Evolutionary conservation across 257 asterid genomes (phyloP).

Genomic region (Penstemon newberryi): DNA sequence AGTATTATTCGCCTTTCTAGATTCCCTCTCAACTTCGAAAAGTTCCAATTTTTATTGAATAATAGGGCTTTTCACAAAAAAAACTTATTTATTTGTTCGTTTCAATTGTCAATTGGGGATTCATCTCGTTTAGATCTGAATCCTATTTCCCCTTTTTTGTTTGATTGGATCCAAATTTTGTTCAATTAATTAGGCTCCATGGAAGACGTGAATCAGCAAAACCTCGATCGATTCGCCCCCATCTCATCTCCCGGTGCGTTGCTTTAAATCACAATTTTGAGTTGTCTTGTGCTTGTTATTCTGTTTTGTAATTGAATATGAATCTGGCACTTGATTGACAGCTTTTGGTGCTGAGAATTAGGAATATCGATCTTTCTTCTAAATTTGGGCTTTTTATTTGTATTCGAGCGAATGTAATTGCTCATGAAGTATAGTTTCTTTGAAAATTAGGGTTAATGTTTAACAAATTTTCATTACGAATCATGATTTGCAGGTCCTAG

Average conservation of each 20-base stretch:
- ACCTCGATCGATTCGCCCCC: slow-evolving; percentile 67
- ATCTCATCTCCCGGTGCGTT: slow-evolving; percentile 61
- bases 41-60: slow-evolving; percentile 24
- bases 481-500: slow-evolving; percentile 12
- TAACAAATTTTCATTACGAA: not conserved
- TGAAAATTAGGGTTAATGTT: no score
- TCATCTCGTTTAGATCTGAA: slow-evolving; percentile 47
- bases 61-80: slow-evolving; percentile 18
- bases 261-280: not conserved
- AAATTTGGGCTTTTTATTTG: not conserved
- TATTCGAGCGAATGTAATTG: no score
- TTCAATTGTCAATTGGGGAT: slow-evolving; percentile 30
- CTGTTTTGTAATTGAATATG: not conserved
- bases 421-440: no score
- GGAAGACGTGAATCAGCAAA: slow-evolving; percentile 66
- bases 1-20: slow-evolving; percentile 30
- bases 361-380: no score
- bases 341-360: not conserved
- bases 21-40: slow-evolving; percentile 20
- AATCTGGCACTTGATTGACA: not conserved
- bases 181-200: slow-evolving; percentile 40
- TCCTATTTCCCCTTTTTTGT: slow-evolving; percentile 24
- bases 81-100: slow-evolving; percentile 18
- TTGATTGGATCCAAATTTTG: slow-evolving; percentile 30
- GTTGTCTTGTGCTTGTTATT: not conserved